Evolutionary conservation across 1,284 basidiomycete species (phyloP), one percentile per base, ranked within the genome.

Genomic region (Austroboletus niveus): DNA sequence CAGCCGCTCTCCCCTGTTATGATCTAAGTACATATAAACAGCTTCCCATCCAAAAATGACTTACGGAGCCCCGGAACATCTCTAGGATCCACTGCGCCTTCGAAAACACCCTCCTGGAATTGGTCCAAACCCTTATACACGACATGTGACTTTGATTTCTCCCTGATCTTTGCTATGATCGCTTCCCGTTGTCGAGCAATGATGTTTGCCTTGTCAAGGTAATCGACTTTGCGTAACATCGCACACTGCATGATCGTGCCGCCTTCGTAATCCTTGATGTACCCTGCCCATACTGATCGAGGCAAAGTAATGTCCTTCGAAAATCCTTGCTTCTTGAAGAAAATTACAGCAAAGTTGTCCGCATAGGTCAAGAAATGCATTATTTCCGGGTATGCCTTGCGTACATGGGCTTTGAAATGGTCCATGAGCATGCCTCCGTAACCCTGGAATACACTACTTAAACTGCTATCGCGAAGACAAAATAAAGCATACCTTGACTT

Each of bases 251-350:
- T 98, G 73, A 99, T 92, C 42, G 97, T 99, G n/a, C 94, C 96
- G 44, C 97, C 97, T 69, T 99, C 97, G 71, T 99, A 99, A 69
- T 99, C 97, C 71, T 99, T 99, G 84, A 99, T 99, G 70, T 99
- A 99, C 1, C 96, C 97, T 1, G 96, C 95, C 97, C 97, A 99
- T 4, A 90, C 79, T 2, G 92, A 86, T 38, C 95, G 84, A 53
- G 91, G 88, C 17, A 97, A 82, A 0, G 87, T 89, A 59, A 99
- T 97, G 58, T 99, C 95, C 71, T 98, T 99, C 1, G 93, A 92
- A 72, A 99, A 99, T 0, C 96, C 95, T 73, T 98, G 96, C 71
- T 99, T 99, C 69, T 95, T 94, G 76, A 99, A 99, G 72, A 98
- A 99, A 7, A 97, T 97, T 47, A 99, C 95, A 9, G 96, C 95